These are phyloP conservation scores for Smallanthus sonchifolius DNA, from an alignment of 129 eudicot species.

Conservation along the genomic window DNA sequence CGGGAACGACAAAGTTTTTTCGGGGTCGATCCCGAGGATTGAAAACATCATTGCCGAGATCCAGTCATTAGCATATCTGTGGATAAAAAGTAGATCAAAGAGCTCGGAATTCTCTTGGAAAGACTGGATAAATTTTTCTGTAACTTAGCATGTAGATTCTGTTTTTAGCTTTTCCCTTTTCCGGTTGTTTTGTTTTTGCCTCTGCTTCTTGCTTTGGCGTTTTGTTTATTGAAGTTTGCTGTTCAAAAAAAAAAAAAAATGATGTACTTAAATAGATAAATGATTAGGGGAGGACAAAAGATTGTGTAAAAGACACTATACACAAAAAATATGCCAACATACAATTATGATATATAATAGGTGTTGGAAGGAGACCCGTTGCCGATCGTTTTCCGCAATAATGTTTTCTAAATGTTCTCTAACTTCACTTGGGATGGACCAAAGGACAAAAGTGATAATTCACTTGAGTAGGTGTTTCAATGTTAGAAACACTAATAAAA, in stretches of 20 bases:
- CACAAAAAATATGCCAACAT: neutral
- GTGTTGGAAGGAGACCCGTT: neutral
- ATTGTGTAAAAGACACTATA: neutral
- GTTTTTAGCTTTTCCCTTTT: no score
- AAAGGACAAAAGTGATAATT: neutral
- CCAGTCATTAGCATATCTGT: no score
- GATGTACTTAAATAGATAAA: neutral
- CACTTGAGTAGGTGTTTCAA: neutral
- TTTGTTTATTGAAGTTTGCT: no score
- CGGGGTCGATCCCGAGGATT: no score
- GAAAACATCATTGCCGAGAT: no score
- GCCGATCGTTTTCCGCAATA: neutral
- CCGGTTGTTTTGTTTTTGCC: no score
- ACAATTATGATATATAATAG: neutral
- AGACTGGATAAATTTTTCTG: no score
- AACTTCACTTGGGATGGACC: neutral
- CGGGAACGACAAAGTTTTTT: no score
- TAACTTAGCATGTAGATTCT: no score
- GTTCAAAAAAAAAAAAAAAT: neutral
- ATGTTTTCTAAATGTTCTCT: neutral
- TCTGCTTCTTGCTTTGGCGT: no score
- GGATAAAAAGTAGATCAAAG: no score
- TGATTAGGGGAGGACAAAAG: neutral
- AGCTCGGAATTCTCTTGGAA: no score
- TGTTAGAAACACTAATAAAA: neutral